A percentile compares a stretch with the other conserved stretches of the same genome.
These are phyloP conservation scores for Leccinum incarnatum DNA, from an alignment of 768 basidiomycete species.

Conservation along the genomic window DNA sequence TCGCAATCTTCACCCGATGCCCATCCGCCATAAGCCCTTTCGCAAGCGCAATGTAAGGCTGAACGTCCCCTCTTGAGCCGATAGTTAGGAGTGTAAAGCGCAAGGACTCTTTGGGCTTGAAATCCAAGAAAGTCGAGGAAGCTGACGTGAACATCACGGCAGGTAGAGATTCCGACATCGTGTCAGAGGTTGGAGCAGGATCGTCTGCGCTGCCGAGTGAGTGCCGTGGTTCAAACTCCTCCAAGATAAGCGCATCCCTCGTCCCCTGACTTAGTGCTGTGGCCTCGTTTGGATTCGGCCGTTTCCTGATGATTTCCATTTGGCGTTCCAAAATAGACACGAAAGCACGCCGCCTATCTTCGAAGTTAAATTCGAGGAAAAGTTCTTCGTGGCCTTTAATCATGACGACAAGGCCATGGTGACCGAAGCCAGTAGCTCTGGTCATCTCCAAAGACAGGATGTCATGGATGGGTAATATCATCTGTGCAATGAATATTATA, in stretches of 20 bases:
- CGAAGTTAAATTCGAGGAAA: constrained; percentile 89
- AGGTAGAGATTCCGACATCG: constrained; percentile 66
- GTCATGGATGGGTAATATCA: constrained; percentile 91
- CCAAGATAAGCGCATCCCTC: constrained; percentile 74
- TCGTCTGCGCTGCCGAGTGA: constrained; percentile 37
- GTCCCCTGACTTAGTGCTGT: constrained; percentile 48
- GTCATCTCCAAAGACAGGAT: constrained; percentile 81
- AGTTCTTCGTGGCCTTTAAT: constrained; percentile 96
- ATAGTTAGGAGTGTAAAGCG: constrained; percentile 95
- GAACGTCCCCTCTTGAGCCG: constrained; percentile 94
- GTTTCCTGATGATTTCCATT: constrained; percentile 66
- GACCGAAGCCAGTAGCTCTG: constrained; percentile 86
- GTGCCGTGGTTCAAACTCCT: constrained; percentile 70
- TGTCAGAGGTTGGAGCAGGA: constrained; percentile 48
- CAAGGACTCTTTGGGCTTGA: constrained; percentile 83
- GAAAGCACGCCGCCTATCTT: constrained; percentile 79
- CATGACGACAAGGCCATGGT: constrained; percentile 84
- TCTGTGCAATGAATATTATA: constrained; percentile 46
- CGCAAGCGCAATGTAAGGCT: constrained; percentile 94
- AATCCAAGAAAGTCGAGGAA: constrained; percentile 95
- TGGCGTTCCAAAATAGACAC: constrained; percentile 72
- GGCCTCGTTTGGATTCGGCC: constrained; percentile 44
- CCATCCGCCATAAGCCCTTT: constrained; percentile 91
- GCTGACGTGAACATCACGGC: constrained; percentile 96
- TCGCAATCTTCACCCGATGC: constrained; percentile 86